A percentile compares a stretch with the other conserved stretches of the same genome.
phyloP scores from a whole-genome alignment of 371 early-diverging fungal genomes.

The Lichtheimia ramosa region DNA sequence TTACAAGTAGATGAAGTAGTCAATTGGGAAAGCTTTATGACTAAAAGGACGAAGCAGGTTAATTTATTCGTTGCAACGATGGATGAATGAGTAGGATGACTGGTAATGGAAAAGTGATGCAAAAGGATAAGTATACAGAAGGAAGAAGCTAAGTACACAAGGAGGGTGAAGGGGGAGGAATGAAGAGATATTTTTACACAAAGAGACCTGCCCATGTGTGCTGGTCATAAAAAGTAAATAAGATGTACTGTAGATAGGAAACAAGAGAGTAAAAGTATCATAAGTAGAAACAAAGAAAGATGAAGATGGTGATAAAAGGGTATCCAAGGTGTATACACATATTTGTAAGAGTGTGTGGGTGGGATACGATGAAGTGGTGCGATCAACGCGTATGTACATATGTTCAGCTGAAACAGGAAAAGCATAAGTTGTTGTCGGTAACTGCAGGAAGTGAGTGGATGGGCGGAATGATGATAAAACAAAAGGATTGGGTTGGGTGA shows the following conservation, averaged over 20 bases:
- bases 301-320: not conserved
- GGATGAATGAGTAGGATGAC: not conserved
- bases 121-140: too few species aligned
- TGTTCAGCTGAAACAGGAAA: not conserved
- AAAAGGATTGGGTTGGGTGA: not conserved
- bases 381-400: conserved; percentile 20
- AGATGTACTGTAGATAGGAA: not conserved
- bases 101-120: too few species aligned
- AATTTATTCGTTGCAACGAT: not conserved
- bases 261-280: not conserved
- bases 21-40: not conserved
- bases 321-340: not conserved
- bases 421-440: not conserved
- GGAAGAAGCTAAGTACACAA: conserved; percentile 1
- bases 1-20: not conserved
- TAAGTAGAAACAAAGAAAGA: not conserved
- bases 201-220: not conserved
- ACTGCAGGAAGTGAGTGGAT: conserved; percentile 2
- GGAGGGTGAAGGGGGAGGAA: not conserved
- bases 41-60: not conserved
- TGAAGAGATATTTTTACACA: not conserved
- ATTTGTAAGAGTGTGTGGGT: not conserved
- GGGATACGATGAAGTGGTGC: not conserved
- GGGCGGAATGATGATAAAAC: not conserved
- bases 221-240: not conserved